Base-by-base conservation (phyloP, 106 monocot species). In the Apostasia shenzhenica region DNA sequence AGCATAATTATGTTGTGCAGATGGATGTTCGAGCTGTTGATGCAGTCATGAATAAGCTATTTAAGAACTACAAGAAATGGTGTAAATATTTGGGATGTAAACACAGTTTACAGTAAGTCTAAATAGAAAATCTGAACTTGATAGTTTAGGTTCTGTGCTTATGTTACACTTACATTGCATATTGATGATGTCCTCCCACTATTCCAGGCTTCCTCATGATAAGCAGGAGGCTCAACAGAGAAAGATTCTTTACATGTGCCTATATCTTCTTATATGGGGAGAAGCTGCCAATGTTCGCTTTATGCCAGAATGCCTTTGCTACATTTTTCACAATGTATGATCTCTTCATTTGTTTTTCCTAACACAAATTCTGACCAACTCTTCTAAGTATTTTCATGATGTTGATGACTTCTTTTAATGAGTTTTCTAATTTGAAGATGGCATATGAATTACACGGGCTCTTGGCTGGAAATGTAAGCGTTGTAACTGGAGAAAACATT, bases 191-290 rank as follows among this genome's bases (percentile, higher is more conserved):
- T 52, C 14, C 0, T 61, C 48, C 47, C 54, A 26, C 26, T 26
- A 57, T 13, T 72, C 63, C 41, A 99, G 92, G 59, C 80, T 84
- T 49, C 93, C 99, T 67, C 93, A 90, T 79, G 85, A 85, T 52
- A 81, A 85, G 72, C 85, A 75, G 57, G 93, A 93, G 78, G 74
- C 88, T 11, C 99, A 93, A 63, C 99, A 99, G 70, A 79, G 90
- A 72, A 93, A 99, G 78, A 83, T 99, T 55, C 87, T 99, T 0
- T 99, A 90, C 47, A 90, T 93, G 87, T 85, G 99, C 48, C 85
- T 99, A 11, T 99, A 81, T 81, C 90, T 99, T 82, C 90, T 99
- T 48, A 93, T 99, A 8, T 99, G 99, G 99, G 99, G 93, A 72
- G 99, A 99, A 84, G 90, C 93, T 69, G 85, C 85, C 48, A 99